Evolutionary conservation across 306 rosid species (phyloP).

Genomic region (Pueraria montana): DNA sequence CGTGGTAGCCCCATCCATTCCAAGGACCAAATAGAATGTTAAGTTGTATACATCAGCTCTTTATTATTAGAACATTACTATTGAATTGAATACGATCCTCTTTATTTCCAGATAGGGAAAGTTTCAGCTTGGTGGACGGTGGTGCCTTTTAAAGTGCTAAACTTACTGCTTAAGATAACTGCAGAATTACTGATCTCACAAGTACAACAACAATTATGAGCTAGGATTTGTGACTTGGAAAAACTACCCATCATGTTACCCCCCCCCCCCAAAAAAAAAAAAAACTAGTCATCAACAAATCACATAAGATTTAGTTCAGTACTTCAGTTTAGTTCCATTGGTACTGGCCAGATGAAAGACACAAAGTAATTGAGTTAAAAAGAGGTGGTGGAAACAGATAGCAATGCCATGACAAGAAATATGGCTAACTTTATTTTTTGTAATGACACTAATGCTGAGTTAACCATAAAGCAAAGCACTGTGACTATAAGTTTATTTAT

Average conservation of each 20-base stretch:
- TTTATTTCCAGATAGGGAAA: constrained; percentile 30
- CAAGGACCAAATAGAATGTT: constrained; percentile 1
- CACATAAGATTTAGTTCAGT: neutral
- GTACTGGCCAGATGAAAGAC: neutral
- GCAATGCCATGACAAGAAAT: neutral
- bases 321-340: neutral
- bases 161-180: constrained; percentile 9
- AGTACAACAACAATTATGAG: constrained; percentile 43
- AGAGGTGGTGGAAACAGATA: constrained; percentile 6
- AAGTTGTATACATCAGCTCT: constrained; percentile 20
- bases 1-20: constrained; percentile 1
- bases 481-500: neutral
- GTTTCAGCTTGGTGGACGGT: neutral
- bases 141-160: constrained; percentile 25
- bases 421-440: constrained; percentile 1
- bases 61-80: constrained; percentile 5
- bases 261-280: neutral
- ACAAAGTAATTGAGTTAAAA: constrained; percentile 12
- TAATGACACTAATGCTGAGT: neutral
- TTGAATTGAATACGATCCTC: constrained; percentile 30
- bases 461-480: neutral
- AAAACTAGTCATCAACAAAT: neutral
- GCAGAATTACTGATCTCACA: constrained; percentile 6
- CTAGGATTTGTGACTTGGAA: neutral
- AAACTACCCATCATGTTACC: constrained; percentile 9